Base-by-base conservation (phyloP, 2,329 filamentous ascomycete species). In the Capronia americana region DNA sequence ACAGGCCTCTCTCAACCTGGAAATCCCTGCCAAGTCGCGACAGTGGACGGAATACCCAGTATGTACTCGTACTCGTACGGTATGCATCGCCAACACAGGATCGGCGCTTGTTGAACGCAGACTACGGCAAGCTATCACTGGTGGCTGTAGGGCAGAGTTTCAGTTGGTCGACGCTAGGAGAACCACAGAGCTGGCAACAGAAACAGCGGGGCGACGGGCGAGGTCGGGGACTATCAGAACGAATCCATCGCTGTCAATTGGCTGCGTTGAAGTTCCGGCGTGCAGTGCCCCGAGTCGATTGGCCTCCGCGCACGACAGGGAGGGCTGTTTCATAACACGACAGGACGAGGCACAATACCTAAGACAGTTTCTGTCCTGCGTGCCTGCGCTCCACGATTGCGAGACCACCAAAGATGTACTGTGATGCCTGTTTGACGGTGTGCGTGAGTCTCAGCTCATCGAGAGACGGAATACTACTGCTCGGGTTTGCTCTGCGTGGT, bases 301-400 rank as follows among this genome's bases (percentile, higher is more conserved):
- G 38, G 38, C 14, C 38, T 41, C 38, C 30, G 44, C 17, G 24
- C 24, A 28, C 4, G 48, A 28, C 20, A 51, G n/a, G 14, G 24
- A 51, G 48, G 48, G 7, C 20, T 23, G 48, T 51, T 51, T 51
- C 24, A 28, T 26, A 14, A 51, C 20, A 51, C 20, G 10, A 10
- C 48, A 51, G 48, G 48, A 51, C 48, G 48, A 51, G 20, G 48
- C 48, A 24, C 48, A 51, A 12, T 23, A 26, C 48, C 48, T 24
- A 12, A 26, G 48, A 51, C 48, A 26, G n/a, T 34, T 2, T 56
- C 53, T 4, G 26, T 44, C 0, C 14, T 44, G 17, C 38, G 7
- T 6, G n/a, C 0, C 14, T 44, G 17, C 38, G 7, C 17, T 8
- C 17, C 14, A 44, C 14, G 17, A 7, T 6, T 2, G 38, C 17